Conservation (phyloP, 495 filamentous ascomycete species). For the Hapsidospora chrysogenum region DNA sequence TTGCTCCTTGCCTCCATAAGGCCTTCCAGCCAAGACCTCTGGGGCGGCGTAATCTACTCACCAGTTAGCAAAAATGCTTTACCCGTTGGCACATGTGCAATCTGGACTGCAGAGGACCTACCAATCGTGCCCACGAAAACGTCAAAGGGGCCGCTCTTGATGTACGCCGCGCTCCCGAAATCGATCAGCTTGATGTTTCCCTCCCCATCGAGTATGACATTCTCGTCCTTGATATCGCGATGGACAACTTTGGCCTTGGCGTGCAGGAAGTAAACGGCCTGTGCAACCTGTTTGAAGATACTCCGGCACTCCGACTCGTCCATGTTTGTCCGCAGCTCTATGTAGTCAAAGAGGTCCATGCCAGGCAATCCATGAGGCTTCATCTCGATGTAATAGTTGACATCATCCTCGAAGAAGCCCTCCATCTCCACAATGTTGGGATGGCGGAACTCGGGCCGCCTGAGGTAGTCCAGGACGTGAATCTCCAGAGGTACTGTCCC, state of each 20-base stretch:
- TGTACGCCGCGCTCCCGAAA: conserved; percentile 94
- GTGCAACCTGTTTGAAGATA: conserved; percentile 86
- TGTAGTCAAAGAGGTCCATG: conserved; percentile 99
- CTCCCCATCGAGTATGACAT: conserved; percentile 88
- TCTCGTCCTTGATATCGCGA: conserved; percentile 97
- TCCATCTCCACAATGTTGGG: conserved; percentile 98
- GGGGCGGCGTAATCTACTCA: conserved; percentile 84
- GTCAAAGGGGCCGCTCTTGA: conserved; percentile 96
- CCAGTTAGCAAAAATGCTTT: background rate
- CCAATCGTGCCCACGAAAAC: conserved; percentile 98
- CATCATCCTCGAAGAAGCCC: conserved; percentile 94
- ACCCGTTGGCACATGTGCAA: background rate
- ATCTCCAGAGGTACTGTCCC: conserved; percentile 98
- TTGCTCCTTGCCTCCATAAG: conserved; percentile 92
- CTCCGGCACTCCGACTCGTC: conserved; percentile 83
- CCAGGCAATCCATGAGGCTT: conserved; percentile 86
- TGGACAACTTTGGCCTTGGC: conserved; percentile 86
- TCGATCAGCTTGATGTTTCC: conserved; percentile 95
- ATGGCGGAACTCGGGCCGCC: conserved; percentile 71
- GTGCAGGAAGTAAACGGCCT: conserved; percentile 81
- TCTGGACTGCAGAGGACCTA: conserved; percentile 24
- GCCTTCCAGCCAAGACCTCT: conserved; percentile 84
- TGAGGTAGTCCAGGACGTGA: conserved; percentile 88
- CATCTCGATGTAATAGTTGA: conserved; percentile 99
- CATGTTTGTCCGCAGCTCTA: conserved; percentile 92